Percentiles rank a stretch among this genome's conserved stretches.
phyloP scores from a whole-genome alignment of 2,329 filamentous ascomycete species.

The Chrysoporthe deuterocubensis region DNA sequence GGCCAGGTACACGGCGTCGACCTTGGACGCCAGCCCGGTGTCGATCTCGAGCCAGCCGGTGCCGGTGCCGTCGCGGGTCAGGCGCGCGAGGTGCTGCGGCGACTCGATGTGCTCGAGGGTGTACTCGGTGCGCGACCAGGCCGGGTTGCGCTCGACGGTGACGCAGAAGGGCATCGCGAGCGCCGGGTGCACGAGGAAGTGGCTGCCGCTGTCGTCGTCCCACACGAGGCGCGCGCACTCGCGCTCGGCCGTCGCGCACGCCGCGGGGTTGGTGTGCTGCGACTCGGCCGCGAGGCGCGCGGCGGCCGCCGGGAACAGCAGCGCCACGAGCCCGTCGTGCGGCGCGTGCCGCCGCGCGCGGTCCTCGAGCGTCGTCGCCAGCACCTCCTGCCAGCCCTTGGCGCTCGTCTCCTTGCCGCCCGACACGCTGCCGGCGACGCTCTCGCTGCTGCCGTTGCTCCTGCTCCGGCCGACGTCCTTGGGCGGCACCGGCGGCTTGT shows the following conservation, averaged over 20 bases:
- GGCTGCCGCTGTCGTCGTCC: constrained; percentile 62
- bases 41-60: constrained; percentile 65
- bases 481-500: constrained; percentile 47
- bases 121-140: constrained; percentile 66
- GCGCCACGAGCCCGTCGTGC: constrained; percentile 67
- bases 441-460: constrained; percentile 33
- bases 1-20: constrained; percentile 64
- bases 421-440: constrained; percentile 32
- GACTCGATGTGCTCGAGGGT: constrained; percentile 68
- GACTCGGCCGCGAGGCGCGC: constrained; percentile 64
- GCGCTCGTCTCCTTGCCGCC: constrained; percentile 38
- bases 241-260: constrained; percentile 66
- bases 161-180: constrained; percentile 67
- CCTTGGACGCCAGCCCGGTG: constrained; percentile 61
- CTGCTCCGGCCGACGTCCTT: constrained; percentile 21
- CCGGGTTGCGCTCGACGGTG: constrained; percentile 59
- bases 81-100: constrained; percentile 61
- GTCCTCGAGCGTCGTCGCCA: constrained; percentile 63
- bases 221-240: constrained; percentile 75
- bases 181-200: constrained; percentile 67
- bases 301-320: constrained; percentile 69
- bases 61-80: constrained; percentile 64
- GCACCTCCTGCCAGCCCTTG: constrained; percentile 61
- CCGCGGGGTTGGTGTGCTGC: constrained; percentile 59
- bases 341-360: constrained; percentile 56